Base-by-base conservation (phyloP, 352 stramenopile species). In the Phytophthora lateralis region DNA sequence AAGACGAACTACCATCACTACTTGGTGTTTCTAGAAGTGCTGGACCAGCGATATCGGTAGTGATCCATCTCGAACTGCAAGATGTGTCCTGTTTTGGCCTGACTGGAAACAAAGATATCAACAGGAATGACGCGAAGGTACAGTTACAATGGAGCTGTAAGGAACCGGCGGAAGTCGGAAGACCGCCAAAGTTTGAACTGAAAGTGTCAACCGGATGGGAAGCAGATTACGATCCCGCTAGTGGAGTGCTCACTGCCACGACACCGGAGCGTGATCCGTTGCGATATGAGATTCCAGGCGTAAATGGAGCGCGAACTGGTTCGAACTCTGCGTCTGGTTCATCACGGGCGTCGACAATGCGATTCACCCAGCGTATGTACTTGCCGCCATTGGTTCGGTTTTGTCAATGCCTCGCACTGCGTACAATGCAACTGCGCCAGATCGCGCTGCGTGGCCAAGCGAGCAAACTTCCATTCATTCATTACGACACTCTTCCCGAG, bases 321-420 rank as follows among this genome's bases (percentile, higher is more conserved):
- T 42, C 24, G 14, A 54, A 14, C 14, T 2, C 30, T n/a, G 4
- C 29, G 4, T 61, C 34, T 8, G 39, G 10, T 27, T 63, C 35
- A 30, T 66, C 54, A 2, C 30, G 32, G 3, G 6, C 2, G 11
- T 41, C 57, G 35, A 34, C 45, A 10, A 34, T 45, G 38, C 51
- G 44, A 37, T 61, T 63, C 21, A 58, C 37, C 6, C 32, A 68
- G 26, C 57, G 39, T 34, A 6, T 39, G 6, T 42, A 46, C 26
- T 50, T 73, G 15, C 63, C 65, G 18, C 39, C 64, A 15, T 43
- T 86, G 18, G 58, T 82, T 52, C 70, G 70, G 2, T 63, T 90
- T 29, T 87, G 79, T 39, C 77, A 89, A 27, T 84, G 75, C 34
- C 62, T 91, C 17, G 67, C 71, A 2, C 39, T 85, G 46, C 82